Evolutionary conservation across 257 asterid species (phyloP).

Genomic region (Galeopsis tetrahit): DNA sequence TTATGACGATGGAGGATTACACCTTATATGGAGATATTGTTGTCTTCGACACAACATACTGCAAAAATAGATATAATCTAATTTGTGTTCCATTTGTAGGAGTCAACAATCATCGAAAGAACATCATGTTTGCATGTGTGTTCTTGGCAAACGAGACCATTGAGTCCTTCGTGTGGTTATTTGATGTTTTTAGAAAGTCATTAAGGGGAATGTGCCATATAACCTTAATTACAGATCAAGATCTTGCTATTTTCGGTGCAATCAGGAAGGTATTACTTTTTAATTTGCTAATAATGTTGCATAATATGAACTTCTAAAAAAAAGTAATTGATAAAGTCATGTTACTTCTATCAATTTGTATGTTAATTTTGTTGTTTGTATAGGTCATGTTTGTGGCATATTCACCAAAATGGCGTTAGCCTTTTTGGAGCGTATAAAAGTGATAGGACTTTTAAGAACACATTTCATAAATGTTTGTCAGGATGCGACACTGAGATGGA

Average conservation of each 20-base stretch:
- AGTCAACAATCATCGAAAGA: slow-evolving; percentile 14
- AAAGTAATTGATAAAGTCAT: neutral
- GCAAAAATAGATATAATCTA: slow-evolving; percentile 10
- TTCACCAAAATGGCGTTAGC: neutral
- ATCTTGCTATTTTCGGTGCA: neutral
- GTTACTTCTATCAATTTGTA: neutral
- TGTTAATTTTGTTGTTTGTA: neutral
- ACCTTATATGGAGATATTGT: neutral
- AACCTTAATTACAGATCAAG: neutral
- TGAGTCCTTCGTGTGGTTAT: slow-evolving; percentile 14
- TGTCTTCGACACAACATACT: slow-evolving; percentile 19
- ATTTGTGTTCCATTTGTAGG: slow-evolving; percentile 8
- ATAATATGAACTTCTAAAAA: neutral
- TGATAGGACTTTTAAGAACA: neutral
- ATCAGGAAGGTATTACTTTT: neutral
- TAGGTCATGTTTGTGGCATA: slow-evolving; percentile 7
- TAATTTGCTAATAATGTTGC: neutral
- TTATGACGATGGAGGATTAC: slow-evolving; percentile 23
- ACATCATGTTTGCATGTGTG: slow-evolving; percentile 11
- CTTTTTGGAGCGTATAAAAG: neutral
- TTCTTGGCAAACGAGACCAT: slow-evolving; percentile 6
- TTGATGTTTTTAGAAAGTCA: neutral
- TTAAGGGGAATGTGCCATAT: neutral
- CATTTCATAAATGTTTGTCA: slow-evolving; percentile 8
- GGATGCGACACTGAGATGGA: neutral